Conservation (phyloP, 257 asterid species). For the Ilex asprella region DNA sequence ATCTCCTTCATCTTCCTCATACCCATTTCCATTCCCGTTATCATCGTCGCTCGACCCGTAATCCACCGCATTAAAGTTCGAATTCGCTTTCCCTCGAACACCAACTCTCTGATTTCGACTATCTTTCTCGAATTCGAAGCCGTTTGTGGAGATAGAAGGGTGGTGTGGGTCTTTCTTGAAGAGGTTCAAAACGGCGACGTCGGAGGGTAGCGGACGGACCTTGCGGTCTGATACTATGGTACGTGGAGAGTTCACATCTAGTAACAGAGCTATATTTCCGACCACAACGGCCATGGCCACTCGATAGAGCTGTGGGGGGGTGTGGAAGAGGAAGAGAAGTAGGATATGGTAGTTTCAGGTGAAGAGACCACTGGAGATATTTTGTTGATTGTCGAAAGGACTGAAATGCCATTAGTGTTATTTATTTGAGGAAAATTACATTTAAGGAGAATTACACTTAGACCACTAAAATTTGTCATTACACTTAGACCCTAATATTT, state of each 20-base stretch:
- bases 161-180: conserved; percentile 44
- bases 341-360: no score
- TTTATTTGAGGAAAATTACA: no score
- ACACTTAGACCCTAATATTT: no score
- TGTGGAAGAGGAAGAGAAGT: neutral
- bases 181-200: conserved; percentile 32
- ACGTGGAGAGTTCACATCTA: conserved; percentile 52
- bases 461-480: no score
- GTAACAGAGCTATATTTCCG: conserved; percentile 50
- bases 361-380: no score
- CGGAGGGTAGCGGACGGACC: conserved; percentile 36
- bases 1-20: conserved; percentile 45
- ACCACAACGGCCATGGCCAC: conserved; percentile 53
- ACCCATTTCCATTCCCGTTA: conserved; percentile 56
- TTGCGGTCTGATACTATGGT: conserved; percentile 20
- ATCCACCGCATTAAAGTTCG: conserved; percentile 60
- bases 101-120: conserved; percentile 22
- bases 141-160: conserved; percentile 21
- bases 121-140: conserved; percentile 48
- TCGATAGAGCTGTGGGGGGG: neutral
- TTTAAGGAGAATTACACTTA: no score
- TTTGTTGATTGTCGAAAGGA: no score
- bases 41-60: conserved; percentile 84
- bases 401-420: no score
- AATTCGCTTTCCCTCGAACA: conserved; percentile 33